Evolutionary conservation across 345 rosid species (phyloP).

Genomic region (Clarkia xantiana): DNA sequence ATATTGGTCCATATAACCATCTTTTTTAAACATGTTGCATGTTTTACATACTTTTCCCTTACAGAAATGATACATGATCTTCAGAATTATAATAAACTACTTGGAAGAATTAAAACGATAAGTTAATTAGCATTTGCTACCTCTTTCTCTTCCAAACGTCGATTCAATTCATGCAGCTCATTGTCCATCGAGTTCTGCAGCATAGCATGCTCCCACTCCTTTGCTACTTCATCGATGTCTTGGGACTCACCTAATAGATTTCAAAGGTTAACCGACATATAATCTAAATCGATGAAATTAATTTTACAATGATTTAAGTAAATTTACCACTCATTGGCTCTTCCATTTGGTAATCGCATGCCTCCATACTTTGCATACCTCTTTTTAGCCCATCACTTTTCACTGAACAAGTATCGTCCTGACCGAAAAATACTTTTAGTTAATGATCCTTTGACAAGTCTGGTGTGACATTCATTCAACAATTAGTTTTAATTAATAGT

Average conservation of each 20-base stretch:
- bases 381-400: constrained; percentile 81
- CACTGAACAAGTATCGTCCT: constrained; percentile 63
- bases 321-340: constrained; percentile 53
- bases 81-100: too few relatives aligned
- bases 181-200: constrained; percentile 85
- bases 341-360: constrained; percentile 65
- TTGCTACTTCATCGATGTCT: constrained; percentile 77
- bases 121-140: constrained; percentile 16
- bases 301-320: background rate
- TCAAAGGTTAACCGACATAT: constrained; percentile 2
- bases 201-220: constrained; percentile 97
- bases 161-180: constrained; percentile 79
- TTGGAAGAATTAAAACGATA: background rate
- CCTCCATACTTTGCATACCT: constrained; percentile 67
- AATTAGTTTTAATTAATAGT: background rate
- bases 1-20: too few relatives aligned
- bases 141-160: constrained; percentile 93
- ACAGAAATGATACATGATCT: too few relatives aligned
- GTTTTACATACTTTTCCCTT: too few relatives aligned
- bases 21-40: too few relatives aligned
- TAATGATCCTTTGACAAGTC: too few relatives aligned
- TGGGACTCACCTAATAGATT: constrained; percentile 45
- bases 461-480: background rate
- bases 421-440: too few relatives aligned
- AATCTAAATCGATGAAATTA: background rate